Percentiles rank a stretch among this genome's conserved stretches.
Conservation (phyloP, 2,329 filamentous ascomycete species). For the Aspergillus hiratsukae region DNA sequence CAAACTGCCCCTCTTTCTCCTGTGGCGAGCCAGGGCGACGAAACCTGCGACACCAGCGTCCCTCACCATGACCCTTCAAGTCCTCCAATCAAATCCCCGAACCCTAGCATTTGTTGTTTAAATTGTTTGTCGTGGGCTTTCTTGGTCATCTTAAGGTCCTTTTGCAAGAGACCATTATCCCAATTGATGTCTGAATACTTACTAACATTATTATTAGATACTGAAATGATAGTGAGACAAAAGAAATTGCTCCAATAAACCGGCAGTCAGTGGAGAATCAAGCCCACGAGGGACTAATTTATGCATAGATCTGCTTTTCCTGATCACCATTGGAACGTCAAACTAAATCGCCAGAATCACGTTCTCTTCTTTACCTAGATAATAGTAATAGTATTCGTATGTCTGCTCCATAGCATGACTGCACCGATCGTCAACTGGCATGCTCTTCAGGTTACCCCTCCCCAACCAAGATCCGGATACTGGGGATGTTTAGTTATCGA, state of each 20-base stretch:
- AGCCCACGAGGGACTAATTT: neutral
- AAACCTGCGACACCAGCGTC: neutral
- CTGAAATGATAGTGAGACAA: neutral
- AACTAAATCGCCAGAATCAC: neutral
- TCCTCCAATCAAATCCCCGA: neutral
- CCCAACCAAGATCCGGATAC: too few species aligned
- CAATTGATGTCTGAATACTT: neutral
- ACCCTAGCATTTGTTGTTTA: neutral
- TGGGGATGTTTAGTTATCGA: neutral
- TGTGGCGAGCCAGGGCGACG: neutral
- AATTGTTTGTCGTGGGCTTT: neutral
- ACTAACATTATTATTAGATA: neutral
- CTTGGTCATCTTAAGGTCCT: neutral
- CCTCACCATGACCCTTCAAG: neutral
- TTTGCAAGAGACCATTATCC: neutral
- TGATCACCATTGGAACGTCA: neutral
- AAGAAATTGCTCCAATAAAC: neutral
- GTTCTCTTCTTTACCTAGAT: neutral
- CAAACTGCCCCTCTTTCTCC: neutral
- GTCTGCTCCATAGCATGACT: neutral
- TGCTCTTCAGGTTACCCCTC: too few species aligned
- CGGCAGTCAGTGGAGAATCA: neutral
- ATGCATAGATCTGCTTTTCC: neutral
- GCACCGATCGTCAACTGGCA: too few species aligned
- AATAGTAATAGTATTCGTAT: neutral